These are phyloP conservation scores for Leccinum variabile DNA, from an alignment of 1,284 basidiomycete species.

Conservation along the genomic window DNA sequence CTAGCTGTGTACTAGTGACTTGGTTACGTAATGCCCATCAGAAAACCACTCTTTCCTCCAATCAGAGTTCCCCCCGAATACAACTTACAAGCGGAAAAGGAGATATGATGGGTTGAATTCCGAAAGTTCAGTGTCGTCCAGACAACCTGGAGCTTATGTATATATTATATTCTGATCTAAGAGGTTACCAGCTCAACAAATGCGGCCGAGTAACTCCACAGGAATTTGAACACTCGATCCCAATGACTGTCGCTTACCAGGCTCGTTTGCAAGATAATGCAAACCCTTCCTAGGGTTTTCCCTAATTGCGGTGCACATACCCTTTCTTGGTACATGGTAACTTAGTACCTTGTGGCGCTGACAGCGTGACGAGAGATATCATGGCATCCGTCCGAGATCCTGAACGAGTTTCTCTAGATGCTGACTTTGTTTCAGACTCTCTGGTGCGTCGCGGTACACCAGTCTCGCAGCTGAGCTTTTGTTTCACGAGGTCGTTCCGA, in stretches of 20 bases:
- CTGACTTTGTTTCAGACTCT: slow-evolving; percentile 28
- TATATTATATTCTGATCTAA: neutral
- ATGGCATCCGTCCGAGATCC: too few relatives aligned
- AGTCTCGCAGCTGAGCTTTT: slow-evolving; percentile 14
- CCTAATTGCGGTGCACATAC: too few relatives aligned
- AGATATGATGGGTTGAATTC: neutral
- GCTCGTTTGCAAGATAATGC: too few relatives aligned
- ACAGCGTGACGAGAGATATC: too few relatives aligned
- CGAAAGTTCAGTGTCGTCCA: neutral
- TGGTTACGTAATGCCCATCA: neutral
- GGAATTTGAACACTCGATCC: neutral
- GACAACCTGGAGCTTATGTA: neutral
- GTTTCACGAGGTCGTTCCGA: neutral
- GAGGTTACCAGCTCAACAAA: neutral
- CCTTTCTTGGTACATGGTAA: too few relatives aligned
- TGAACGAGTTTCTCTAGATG: slow-evolving; percentile 6
- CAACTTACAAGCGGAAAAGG: neutral
- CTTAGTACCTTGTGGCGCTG: too few relatives aligned
- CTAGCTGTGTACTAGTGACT: slow-evolving; percentile 4
- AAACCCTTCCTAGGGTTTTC: too few relatives aligned
- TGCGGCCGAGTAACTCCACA: neutral
- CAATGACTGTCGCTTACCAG: too few relatives aligned
- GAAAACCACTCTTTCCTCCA: neutral
- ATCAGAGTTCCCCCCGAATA: neutral
- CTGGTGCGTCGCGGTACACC: slow-evolving; percentile 18